Conservation (phyloP, 345 rosid genomes). For the Salix exigua region DNA sequence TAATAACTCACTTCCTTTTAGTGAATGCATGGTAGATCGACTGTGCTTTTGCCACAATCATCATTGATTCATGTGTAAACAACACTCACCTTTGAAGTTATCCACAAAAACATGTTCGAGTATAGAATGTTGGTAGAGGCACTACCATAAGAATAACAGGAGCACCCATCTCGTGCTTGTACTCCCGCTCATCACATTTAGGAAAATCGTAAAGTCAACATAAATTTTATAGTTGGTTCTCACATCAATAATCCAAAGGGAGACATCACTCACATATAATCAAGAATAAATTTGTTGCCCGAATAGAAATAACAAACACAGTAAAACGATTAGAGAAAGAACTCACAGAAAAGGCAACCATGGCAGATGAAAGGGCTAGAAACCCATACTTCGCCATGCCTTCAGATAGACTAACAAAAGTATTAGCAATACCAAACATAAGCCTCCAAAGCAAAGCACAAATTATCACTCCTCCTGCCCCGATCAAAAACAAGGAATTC, state of each 20-base stretch:
- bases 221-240: background rate
- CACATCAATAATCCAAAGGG: background rate
- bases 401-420: slow-evolving; percentile 79
- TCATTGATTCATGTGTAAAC: too few relatives aligned
- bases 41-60: too few relatives aligned
- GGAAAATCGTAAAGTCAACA: background rate
- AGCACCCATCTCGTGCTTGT: background rate
- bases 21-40: too few relatives aligned
- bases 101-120: too few relatives aligned
- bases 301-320: background rate
- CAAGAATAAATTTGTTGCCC: background rate
- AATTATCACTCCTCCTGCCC: slow-evolving; percentile 58
- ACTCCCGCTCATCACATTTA: background rate
- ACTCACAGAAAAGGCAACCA: slow-evolving; percentile 86
- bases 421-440: slow-evolving; percentile 82
- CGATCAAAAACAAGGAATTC: slow-evolving; percentile 57
- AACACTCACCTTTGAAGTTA: too few relatives aligned
- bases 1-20: too few relatives aligned
- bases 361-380: slow-evolving; percentile 85
- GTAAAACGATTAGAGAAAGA: background rate
- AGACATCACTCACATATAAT: too few relatives aligned
- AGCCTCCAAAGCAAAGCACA: slow-evolving; percentile 80
- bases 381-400: slow-evolving; percentile 93
- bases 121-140: too few relatives aligned
- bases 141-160: background rate